Conservation (phyloP, 2,329 filamentous ascomycete genomes). For the Botrytis pseudocinerea region DNA sequence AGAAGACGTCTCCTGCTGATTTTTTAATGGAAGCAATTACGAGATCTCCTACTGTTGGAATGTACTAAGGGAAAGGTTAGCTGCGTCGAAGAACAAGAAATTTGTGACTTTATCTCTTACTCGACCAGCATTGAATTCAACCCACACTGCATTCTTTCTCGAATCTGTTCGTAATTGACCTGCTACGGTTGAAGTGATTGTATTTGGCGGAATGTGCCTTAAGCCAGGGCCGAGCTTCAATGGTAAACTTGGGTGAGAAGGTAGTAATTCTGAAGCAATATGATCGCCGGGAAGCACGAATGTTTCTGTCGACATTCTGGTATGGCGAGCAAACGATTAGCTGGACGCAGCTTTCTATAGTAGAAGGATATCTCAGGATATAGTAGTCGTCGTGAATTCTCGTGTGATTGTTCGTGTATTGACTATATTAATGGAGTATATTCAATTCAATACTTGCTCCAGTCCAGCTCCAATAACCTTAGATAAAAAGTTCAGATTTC, state of each 20-base stretch:
- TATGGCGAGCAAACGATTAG: neutral
- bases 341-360: neutral
- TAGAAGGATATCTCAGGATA: neutral
- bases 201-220: slow-evolving; percentile 75
- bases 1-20: slow-evolving; percentile 74
- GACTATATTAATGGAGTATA: neutral
- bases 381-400: neutral
- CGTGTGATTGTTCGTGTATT: neutral
- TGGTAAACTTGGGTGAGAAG: slow-evolving; percentile 66
- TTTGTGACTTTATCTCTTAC: slow-evolving; percentile 47
- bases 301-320: slow-evolving; percentile 45
- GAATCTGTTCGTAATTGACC: slow-evolving; percentile 67
- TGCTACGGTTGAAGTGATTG: slow-evolving; percentile 67
- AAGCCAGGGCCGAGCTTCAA: slow-evolving; percentile 83
- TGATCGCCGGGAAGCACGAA: slow-evolving; percentile 81
- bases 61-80: slow-evolving; percentile 60
- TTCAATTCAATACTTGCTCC: neutral
- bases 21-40: slow-evolving; percentile 85
- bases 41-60: slow-evolving; percentile 76
- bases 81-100: neutral
- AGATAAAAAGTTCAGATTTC: slow-evolving; percentile 15
- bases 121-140: slow-evolving; percentile 70
- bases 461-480: neutral
- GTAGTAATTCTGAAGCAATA: slow-evolving; percentile 66
- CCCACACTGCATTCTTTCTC: slow-evolving; percentile 75